phyloP scores from a whole-genome alignment of 345 rosid species.

The Linum usitatissimum region DNA sequence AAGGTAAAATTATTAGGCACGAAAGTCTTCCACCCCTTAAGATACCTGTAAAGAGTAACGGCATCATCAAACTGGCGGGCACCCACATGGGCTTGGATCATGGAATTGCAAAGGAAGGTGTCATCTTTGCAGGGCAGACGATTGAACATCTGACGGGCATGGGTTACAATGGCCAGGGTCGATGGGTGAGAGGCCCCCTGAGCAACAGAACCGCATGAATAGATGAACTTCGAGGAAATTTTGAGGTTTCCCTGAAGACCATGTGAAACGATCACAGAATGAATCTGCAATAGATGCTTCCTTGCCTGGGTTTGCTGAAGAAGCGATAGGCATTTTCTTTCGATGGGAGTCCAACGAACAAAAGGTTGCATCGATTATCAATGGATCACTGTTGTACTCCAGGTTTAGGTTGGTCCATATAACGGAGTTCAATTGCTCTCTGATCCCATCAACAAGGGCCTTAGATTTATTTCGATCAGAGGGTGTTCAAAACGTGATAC shows the following conservation, averaged over 20 bases:
- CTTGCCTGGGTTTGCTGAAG: slow-evolving; percentile 33
- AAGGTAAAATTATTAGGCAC: slow-evolving; percentile 52
- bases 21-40: slow-evolving; percentile 35
- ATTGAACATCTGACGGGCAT: slow-evolving; percentile 56
- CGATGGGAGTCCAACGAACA: slow-evolving; percentile 34
- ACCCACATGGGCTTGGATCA: slow-evolving; percentile 51
- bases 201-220: slow-evolving; percentile 24
- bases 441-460: no score
- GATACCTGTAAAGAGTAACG: slow-evolving; percentile 39
- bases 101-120: slow-evolving; percentile 48
- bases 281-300: slow-evolving; percentile 39
- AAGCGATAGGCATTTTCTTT: slow-evolving; percentile 42
- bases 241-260: slow-evolving; percentile 44
- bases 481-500: slow-evolving; percentile 43
- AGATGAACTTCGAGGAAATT: slow-evolving; percentile 48
- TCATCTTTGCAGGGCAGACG: slow-evolving; percentile 39
- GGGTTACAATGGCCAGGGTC: slow-evolving; percentile 19
- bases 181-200: not conserved
- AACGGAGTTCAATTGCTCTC: no score
- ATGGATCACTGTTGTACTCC: no score
- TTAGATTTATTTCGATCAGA: no score
- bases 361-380: not conserved
- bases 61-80: slow-evolving; percentile 29
- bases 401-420: no score
- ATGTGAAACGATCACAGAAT: slow-evolving; percentile 53